Percentiles rank a stretch among this genome's conserved stretches.
Conservation (phyloP, 164 flowering plant genomes). For the Umbilicus rupestris region DNA sequence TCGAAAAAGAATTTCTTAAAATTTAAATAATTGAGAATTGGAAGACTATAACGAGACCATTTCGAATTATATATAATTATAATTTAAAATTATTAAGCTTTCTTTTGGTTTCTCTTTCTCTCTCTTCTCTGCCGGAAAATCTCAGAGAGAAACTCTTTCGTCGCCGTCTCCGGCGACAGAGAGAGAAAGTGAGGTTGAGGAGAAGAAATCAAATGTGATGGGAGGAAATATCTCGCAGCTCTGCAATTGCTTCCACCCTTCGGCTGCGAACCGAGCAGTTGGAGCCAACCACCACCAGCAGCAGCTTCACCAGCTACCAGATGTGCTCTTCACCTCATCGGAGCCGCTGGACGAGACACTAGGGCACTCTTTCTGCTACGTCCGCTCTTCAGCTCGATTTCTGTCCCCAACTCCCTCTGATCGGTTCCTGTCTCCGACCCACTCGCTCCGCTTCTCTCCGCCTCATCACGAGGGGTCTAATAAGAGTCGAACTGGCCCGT, state of each 20-base stretch:
- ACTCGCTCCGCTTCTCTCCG: conserved; percentile 57
- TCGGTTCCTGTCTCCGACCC: conserved; percentile 60
- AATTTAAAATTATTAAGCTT: not conserved
- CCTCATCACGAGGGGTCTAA: conserved; percentile 26
- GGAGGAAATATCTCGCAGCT: conserved; percentile 52
- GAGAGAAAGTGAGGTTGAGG: not conserved
- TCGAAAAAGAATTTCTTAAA: not conserved
- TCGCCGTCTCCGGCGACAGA: not conserved
- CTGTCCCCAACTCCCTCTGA: conserved; percentile 64
- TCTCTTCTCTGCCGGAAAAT: conserved; percentile 4
- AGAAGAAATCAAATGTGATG: conserved; percentile 50
- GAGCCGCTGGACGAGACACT: conserved; percentile 87
- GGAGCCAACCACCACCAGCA: not conserved
- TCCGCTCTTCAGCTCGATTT: conserved; percentile 67
- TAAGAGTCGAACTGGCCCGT: conserved; percentile 15
- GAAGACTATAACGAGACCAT: conserved; percentile 1
- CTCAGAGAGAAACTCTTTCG: not conserved
- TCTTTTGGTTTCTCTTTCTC: conserved; percentile 2
- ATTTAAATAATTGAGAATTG: not conserved
- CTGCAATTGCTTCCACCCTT: conserved; percentile 32
- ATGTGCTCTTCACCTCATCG: conserved; percentile 31
- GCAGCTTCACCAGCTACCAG: conserved; percentile 17
- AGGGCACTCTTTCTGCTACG: conserved; percentile 97
- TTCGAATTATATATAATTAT: not conserved
- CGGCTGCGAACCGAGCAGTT: conserved; percentile 9